phyloP scores from a whole-genome alignment of 2,329 filamentous ascomycete genomes.

The Cercospora sesami region DNA sequence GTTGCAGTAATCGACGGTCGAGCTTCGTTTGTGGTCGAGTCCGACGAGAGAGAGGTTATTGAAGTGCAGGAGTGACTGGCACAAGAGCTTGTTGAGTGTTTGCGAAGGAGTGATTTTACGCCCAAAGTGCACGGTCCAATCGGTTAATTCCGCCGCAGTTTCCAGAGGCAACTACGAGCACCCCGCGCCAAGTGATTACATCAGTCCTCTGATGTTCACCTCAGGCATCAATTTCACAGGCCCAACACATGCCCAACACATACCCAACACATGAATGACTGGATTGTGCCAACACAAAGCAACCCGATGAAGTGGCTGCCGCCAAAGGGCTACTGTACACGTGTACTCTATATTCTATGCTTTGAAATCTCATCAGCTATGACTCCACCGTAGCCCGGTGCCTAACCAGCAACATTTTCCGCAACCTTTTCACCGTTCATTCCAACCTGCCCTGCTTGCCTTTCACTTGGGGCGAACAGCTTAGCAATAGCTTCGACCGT shows the following conservation, averaged over 20 bases:
- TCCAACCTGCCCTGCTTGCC: slow-evolving; percentile 44
- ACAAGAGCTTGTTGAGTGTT: slow-evolving; percentile 13
- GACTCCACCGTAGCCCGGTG: neutral
- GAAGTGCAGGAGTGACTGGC: neutral
- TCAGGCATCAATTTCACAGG: neutral
- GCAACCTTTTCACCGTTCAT: slow-evolving; percentile 45
- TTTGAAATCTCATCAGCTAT: neutral
- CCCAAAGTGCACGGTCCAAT: slow-evolving; percentile 8
- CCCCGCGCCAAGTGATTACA: slow-evolving; percentile 9
- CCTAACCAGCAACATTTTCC: slow-evolving; percentile 47
- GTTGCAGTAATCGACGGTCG: neutral
- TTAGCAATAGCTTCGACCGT: slow-evolving; percentile 61
- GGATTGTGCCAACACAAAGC: neutral
- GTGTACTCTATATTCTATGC: neutral
- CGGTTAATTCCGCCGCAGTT: slow-evolving; percentile 2
- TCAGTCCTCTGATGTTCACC: neutral
- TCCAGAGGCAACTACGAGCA: slow-evolving; percentile 9
- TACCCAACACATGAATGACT: neutral
- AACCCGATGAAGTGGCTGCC: neutral
- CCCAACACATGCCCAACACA: neutral
- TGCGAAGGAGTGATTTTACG: slow-evolving; percentile 9
- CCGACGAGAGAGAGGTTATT: neutral
- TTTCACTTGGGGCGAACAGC: slow-evolving; percentile 50
- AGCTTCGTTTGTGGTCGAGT: slow-evolving; percentile 4
- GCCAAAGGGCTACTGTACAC: neutral